A percentile compares a stretch with the other conserved stretches of the same genome.
These are phyloP conservation scores for Carallia brachiata DNA, from an alignment of 345 rosid genomes.

Conservation along the genomic window DNA sequence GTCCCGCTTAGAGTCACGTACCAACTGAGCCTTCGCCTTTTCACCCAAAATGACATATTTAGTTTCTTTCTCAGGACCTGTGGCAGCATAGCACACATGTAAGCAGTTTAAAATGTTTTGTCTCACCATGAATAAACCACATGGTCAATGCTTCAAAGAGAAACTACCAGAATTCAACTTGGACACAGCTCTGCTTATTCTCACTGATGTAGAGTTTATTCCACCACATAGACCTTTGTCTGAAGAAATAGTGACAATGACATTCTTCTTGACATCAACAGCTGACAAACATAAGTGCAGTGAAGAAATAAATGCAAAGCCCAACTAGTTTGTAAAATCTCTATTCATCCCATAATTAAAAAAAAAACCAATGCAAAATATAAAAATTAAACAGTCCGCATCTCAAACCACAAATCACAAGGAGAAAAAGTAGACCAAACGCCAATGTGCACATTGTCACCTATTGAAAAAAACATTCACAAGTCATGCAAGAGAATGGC, in stretches of 20 bases:
- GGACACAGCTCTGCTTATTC: constrained; percentile 68
- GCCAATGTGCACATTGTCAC: not conserved
- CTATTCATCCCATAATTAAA: not conserved
- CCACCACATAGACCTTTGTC: constrained; percentile 99
- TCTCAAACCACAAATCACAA: not conserved
- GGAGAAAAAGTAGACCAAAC: not conserved
- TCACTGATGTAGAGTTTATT: constrained; percentile 89
- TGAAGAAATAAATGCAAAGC: constrained; percentile 8
- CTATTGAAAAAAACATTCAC: not conserved
- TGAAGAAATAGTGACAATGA: constrained; percentile 81
- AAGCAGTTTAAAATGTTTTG: constrained; percentile 10
- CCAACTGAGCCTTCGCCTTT: constrained; percentile 78
- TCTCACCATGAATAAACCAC: not conserved
- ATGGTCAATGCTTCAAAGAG: not conserved
- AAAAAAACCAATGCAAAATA: not conserved
- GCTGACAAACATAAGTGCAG: constrained; percentile 37
- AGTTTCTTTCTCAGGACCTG: constrained; percentile 87
- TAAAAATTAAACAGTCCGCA: not conserved
- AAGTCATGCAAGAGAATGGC: not conserved
- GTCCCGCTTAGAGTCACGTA: constrained; percentile 82
- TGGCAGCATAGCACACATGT: constrained; percentile 10
- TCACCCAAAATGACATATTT: constrained; percentile 87
- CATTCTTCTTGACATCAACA: constrained; percentile 91
- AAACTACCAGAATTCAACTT: constrained; percentile 67
- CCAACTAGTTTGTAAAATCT: not conserved